phyloP scores from a whole-genome alignment of 78 protist genomes.

The Isochrysis galbana region DNA sequence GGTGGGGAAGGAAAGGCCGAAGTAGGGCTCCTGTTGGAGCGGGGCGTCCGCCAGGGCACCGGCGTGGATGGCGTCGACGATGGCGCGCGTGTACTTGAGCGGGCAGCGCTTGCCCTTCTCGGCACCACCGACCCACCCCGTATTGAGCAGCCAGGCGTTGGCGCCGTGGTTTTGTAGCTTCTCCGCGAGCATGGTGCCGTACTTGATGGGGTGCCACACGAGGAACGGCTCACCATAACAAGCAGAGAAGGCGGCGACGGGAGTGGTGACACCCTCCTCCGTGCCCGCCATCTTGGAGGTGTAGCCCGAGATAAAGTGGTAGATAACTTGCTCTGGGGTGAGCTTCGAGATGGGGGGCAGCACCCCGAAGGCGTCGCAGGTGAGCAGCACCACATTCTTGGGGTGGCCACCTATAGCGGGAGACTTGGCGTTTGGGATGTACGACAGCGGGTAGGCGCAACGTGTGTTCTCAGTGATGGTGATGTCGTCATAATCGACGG shows the following conservation, averaged over 20 bases:
- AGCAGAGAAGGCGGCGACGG: constrained; percentile 91
- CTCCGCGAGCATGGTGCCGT: constrained; percentile 89
- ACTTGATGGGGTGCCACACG: constrained; percentile 88
- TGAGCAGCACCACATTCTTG: constrained; percentile 88
- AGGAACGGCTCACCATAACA: constrained; percentile 95
- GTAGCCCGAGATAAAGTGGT: constrained; percentile 94
- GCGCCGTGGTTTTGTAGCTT: constrained; percentile 51
- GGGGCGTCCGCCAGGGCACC: constrained; percentile 71
- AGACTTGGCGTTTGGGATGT: constrained; percentile 80
- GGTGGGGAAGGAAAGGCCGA: constrained; percentile 79
- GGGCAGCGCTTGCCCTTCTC: constrained; percentile 79
- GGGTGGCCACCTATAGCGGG: constrained; percentile 86
- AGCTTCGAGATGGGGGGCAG: constrained; percentile 90
- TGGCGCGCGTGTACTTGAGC: constrained; percentile 84
- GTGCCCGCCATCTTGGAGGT: constrained; percentile 95
- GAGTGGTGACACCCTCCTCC: constrained; percentile 91
- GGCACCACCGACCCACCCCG: constrained; percentile 89
- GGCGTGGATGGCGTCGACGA: constrained; percentile 87
- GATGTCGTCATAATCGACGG: constrained; percentile 69
- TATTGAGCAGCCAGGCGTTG: constrained; percentile 87
- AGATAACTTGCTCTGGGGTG: constrained; percentile 70
- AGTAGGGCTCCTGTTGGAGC: constrained; percentile 55
- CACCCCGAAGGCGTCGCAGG: constrained; percentile 96
- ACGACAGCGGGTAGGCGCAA: constrained; percentile 87
- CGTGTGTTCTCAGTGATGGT: constrained; percentile 93